Percentiles rank a stretch among this genome's conserved stretches.
Conservation (phyloP, 805 yeast species). For the Spencermartinsiella europaea region DNA sequence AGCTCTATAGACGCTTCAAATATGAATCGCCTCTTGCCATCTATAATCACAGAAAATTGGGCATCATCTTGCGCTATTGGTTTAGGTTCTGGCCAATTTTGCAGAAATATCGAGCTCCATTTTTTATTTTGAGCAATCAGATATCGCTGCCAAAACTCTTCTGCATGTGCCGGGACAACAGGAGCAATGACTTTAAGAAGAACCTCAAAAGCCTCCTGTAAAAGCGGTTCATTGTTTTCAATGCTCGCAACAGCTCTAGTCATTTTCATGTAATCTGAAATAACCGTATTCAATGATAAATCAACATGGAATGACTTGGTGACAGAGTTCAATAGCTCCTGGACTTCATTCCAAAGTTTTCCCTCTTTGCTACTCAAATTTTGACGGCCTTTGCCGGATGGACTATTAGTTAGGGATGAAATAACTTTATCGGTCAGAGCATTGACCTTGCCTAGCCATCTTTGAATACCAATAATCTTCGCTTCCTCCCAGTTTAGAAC, state of each 20-base stretch:
- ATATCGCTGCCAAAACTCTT: conserved; percentile 69
- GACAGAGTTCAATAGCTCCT: conserved; percentile 43
- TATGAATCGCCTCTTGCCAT: conserved; percentile 16
- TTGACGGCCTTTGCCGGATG: conserved; percentile 5
- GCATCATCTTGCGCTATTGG: conserved; percentile 8
- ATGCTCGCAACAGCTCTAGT: conserved; percentile 47
- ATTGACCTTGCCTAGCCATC: conserved; percentile 72
- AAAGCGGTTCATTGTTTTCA: conserved; percentile 37
- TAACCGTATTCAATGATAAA: conserved; percentile 71
- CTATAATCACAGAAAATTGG: conserved; percentile 11
- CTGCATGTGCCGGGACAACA: conserved; percentile 74
- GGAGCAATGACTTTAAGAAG: conserved; percentile 68
- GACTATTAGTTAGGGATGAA: not conserved
- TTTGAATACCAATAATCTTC: conserved; percentile 78
- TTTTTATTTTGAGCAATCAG: conserved; percentile 23
- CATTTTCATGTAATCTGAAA: conserved; percentile 85
- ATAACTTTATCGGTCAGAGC: conserved; percentile 12
- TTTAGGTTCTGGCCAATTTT: conserved; percentile 64
- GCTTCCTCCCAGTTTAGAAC: conserved; percentile 84
- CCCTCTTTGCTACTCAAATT: conserved; percentile 43
- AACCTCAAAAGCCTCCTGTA: conserved; percentile 46
- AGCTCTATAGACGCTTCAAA: conserved; percentile 4
- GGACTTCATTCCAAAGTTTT: conserved; percentile 53
- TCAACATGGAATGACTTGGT: conserved; percentile 55
- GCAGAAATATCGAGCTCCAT: conserved; percentile 49